Evolutionary conservation across 345 rosid genomes (phyloP), one percentile per base, ranked within the genome.

Genomic region (Sisymbrium altissimum): DNA sequence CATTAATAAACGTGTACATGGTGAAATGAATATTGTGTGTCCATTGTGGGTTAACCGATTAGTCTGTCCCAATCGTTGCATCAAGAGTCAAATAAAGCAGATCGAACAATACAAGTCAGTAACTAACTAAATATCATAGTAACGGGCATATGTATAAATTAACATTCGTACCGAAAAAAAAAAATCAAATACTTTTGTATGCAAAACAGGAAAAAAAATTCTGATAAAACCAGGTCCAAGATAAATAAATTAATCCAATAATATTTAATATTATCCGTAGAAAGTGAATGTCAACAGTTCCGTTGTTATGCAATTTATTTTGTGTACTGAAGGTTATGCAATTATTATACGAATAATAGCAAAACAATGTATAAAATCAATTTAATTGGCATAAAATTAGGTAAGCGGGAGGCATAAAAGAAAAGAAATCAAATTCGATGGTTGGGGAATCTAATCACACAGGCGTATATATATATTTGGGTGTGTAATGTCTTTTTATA

Each of bases 41-140:
- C 7, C 19, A 54, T 29, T 4, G 3, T 70, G 23, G 50, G 32
- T 59, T 45, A 41, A 2, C 43, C 15, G 9, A 39, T 52, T 35
- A 32, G 9, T 43, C 21, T 64, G 78, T 39, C 78, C 67, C 68
- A 66, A 38, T 66, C 18, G 67, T 48, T 48, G 33, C 60, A 36
- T 58, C 67, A 74, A 58, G 9, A 23, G 78, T 38, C 78, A 66
- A 46, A 36, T 58, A 57, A 74, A 46, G 41, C 49, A 73, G 35
- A 57, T 46, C 59, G n/a, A 46, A 73, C 12, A 54, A 33, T 38
- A 27, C 18, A 7, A 72, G 21, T 17, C 32, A 44, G 23, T 35
- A 45, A 64, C 29, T 46, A 25, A 0, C 39, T 35, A 45, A 64
- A 38, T 46, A 25, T 0, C 39, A 29, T 18, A 55, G 40, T 55